Conservation (phyloP, 192 early-diverging fungal species). For the Linnemannia hyalina region DNA sequence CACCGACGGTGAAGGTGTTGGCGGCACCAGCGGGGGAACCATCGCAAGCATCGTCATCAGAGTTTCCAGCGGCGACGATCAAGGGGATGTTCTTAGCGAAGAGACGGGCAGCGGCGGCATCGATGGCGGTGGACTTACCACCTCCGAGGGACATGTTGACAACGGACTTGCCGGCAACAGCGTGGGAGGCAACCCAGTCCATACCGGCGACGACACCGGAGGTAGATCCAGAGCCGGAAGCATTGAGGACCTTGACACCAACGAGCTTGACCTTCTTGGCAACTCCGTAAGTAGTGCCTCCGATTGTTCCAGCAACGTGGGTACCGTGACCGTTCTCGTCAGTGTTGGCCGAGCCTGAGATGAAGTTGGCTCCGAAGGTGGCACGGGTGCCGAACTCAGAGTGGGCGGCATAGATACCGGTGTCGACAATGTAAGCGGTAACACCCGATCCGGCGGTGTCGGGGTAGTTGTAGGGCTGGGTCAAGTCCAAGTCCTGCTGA, state of each 20-base stretch:
- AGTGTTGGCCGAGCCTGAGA: conserved; percentile 26
- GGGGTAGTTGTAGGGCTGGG: conserved; percentile 25
- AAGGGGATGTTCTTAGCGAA: conserved; percentile 66
- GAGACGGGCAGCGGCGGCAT: conserved; percentile 60
- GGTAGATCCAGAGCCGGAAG: conserved; percentile 64
- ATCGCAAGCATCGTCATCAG: conserved; percentile 66
- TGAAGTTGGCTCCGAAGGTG: conserved; percentile 59
- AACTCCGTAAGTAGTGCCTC: conserved; percentile 68
- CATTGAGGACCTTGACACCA: conserved; percentile 71
- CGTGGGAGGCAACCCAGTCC: conserved; percentile 83
- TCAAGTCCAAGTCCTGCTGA: conserved; percentile 42
- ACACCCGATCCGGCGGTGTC: conserved; percentile 51
- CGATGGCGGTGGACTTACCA: conserved; percentile 56
- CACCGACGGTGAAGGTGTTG: conserved; percentile 62
- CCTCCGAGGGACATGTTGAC: conserved; percentile 76
- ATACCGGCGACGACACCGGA: conserved; percentile 80
- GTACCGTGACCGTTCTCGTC: conserved; percentile 66
- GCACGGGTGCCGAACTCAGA: conserved; percentile 67
- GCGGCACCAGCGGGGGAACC: conserved; percentile 61
- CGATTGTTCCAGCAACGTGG: conserved; percentile 61
- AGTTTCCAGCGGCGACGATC: conserved; percentile 74
- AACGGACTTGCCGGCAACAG: conserved; percentile 89
- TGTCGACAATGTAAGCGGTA: conserved; percentile 62
- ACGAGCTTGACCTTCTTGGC: conserved; percentile 72
- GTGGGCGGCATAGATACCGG: conserved; percentile 44